A percentile compares a stretch with the other conserved stretches of the same genome.
Conservation (phyloP, 805 yeast species). For the Scheffersomyces stipitis region DNA sequence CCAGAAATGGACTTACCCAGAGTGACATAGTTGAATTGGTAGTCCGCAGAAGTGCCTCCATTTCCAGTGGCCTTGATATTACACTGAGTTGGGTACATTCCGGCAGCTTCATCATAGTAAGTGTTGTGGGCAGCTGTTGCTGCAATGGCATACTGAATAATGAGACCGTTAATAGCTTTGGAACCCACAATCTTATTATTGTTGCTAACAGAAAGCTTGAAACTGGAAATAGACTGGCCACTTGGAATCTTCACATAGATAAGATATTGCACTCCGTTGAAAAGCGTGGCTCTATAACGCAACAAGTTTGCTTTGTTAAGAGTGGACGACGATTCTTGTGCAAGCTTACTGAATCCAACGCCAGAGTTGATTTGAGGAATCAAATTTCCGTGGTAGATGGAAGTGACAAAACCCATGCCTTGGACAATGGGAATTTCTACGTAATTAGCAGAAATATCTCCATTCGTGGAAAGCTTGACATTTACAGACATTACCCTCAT, state of each 20-base stretch:
- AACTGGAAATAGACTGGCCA: not conserved
- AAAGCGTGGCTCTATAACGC: slow-evolving; percentile 54
- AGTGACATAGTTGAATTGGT: slow-evolving; percentile 43
- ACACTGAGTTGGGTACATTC: slow-evolving; percentile 42
- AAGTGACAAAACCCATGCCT: slow-evolving; percentile 16
- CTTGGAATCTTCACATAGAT: slow-evolving; percentile 5
- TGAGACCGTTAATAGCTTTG: slow-evolving; percentile 6
- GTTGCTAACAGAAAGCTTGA: slow-evolving; percentile 2
- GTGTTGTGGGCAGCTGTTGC: slow-evolving; percentile 10
- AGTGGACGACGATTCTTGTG: slow-evolving; percentile 1
- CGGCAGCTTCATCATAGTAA: slow-evolving; percentile 35
- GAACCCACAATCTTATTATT: slow-evolving; percentile 8
- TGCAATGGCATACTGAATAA: slow-evolving; percentile 7
- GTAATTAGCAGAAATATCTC: slow-evolving; percentile 1
- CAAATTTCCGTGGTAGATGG: slow-evolving; percentile 11
- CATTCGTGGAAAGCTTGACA: slow-evolving; percentile 2
- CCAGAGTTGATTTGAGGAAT: slow-evolving; percentile 5
- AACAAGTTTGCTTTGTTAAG: slow-evolving; percentile 7
- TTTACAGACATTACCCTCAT: slow-evolving; percentile 8
- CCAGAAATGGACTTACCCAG: slow-evolving; percentile 49
- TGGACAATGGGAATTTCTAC: slow-evolving; percentile 14
- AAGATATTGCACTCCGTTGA: slow-evolving; percentile 63
- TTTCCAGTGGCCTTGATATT: slow-evolving; percentile 40
- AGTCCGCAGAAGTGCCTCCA: slow-evolving; percentile 30
- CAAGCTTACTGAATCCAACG: not conserved